These are phyloP conservation scores for Trametes coccinea DNA, from an alignment of 768 basidiomycete genomes.

Conservation along the genomic window DNA sequence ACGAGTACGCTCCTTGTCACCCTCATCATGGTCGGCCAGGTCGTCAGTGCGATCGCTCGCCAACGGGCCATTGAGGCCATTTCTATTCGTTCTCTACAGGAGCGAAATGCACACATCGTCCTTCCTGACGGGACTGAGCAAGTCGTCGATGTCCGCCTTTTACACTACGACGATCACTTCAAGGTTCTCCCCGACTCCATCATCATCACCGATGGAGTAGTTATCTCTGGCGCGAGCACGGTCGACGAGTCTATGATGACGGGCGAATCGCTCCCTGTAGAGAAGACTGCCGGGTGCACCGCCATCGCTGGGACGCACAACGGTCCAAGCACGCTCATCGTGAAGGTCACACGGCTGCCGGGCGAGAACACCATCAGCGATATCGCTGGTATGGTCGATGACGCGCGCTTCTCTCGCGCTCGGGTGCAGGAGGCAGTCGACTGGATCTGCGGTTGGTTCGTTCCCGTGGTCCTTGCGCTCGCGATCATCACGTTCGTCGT, in stretches of 20 bases:
- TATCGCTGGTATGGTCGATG: slow-evolving; percentile 37
- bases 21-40: slow-evolving; percentile 42
- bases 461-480: slow-evolving; percentile 47
- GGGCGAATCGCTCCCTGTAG: slow-evolving; percentile 41
- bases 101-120: slow-evolving; percentile 34
- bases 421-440: slow-evolving; percentile 51
- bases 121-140: slow-evolving; percentile 26
- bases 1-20: slow-evolving; percentile 44
- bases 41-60: slow-evolving; percentile 40
- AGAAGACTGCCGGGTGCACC: slow-evolving; percentile 34
- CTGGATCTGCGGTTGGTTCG: slow-evolving; percentile 47
- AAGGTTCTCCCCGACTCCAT: slow-evolving; percentile 36
- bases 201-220: slow-evolving; percentile 42
- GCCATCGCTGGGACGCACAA: slow-evolving; percentile 44
- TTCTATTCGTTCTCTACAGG: slow-evolving; percentile 37
- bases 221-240: slow-evolving; percentile 37
- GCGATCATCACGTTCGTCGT: slow-evolving; percentile 39
- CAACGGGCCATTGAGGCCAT: slow-evolving; percentile 37
- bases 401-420: slow-evolving; percentile 40
- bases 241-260: slow-evolving; percentile 47
- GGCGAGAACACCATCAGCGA: slow-evolving; percentile 44
- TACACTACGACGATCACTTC: slow-evolving; percentile 40
- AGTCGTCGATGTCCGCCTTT: slow-evolving; percentile 32
- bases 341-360: slow-evolving; percentile 37
- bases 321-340: slow-evolving; percentile 35